Evolutionary conservation across 2,329 filamentous ascomycete genomes (phyloP), one percentile per base, ranked within the genome.

Genomic region (Arthrobotrys sphaeroides): DNA sequence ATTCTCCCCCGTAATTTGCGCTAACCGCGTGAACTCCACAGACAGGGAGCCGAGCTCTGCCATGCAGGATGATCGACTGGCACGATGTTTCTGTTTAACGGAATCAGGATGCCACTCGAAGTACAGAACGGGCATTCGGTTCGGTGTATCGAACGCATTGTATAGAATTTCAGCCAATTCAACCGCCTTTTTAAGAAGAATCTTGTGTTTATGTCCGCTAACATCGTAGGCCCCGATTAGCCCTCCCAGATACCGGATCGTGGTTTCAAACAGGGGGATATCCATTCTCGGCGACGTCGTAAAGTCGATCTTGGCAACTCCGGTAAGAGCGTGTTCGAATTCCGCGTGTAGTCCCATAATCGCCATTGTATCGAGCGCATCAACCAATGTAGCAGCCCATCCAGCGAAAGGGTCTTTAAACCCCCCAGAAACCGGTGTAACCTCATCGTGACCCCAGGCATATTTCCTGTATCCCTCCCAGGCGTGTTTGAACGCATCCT

Each of bases 181-280:
- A 36, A 90, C 85, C 0, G 93, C 91, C 83, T 96, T 95, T 64
- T 90, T 87, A 31, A 96, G 85, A 9, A 96, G 85, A 22, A 90
- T 85, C 18, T 86, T 83, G 79, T 96, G 90, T 77, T 85, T 85
- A 5, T 87, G 88, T 16, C 88, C 90, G 61, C 91, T 94, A 67
- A 97, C 86, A 83, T 98, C 94, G 81, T 94, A 97, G 5, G 94
- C 94, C 40, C 89, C 89, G 43, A 97, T 81, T 45, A 98, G 84
- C 0, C 94, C 94, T 31, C 94, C 94, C 3, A 98, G 85, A 80
- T 97, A 97, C 60, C 94, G 89, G 80, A 98, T 97, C 9, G 90
- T 92, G 0, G 93, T 96, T 83, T 97, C 94, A 79, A 97, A 97
- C 5, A 96, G 86, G n/a, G 93, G 93, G 49, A 97, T 95, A 53